A percentile compares a stretch with the other conserved stretches of the same genome.
Conservation (phyloP, 768 basidiomycete genomes). For the Pisolithus albus region DNA sequence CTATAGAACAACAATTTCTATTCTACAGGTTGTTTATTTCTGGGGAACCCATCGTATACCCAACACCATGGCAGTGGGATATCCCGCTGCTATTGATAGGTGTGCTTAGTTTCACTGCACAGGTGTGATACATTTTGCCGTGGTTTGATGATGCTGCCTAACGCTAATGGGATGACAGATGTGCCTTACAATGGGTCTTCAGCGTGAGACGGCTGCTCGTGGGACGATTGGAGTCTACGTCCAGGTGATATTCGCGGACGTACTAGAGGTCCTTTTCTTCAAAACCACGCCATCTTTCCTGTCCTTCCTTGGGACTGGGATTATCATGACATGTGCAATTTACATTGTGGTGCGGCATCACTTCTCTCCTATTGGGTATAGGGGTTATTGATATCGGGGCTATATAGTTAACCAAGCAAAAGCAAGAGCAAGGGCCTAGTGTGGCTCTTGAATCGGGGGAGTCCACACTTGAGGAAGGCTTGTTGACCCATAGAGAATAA, state of each 20-base stretch:
- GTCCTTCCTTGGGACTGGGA: constrained; percentile 53
- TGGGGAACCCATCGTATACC: constrained; percentile 9
- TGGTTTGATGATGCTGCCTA: not conserved
- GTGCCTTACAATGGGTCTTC: constrained; percentile 54
- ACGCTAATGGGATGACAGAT: constrained; percentile 24
- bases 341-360: constrained; percentile 49
- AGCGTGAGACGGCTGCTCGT: constrained; percentile 57
- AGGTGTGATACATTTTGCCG: constrained; percentile 6
- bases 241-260: constrained; percentile 55
- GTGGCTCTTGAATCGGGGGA: too few species aligned
- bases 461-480: too few species aligned
- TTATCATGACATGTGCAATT: constrained; percentile 58
- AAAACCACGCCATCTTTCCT: constrained; percentile 48
- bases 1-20: not conserved
- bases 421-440: too few species aligned
- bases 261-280: constrained; percentile 65
- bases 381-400: too few species aligned
- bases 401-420: too few species aligned
- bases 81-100: constrained; percentile 11
- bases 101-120: constrained; percentile 9
- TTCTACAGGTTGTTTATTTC: constrained; percentile 8
- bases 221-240: constrained; percentile 58
- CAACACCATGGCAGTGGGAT: constrained; percentile 14
- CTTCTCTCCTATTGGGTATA: too few species aligned
- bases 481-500: too few species aligned